These are phyloP conservation scores for Phoma herbarum DNA, from an alignment of 2,329 filamentous ascomycete species.

Conservation along the genomic window DNA sequence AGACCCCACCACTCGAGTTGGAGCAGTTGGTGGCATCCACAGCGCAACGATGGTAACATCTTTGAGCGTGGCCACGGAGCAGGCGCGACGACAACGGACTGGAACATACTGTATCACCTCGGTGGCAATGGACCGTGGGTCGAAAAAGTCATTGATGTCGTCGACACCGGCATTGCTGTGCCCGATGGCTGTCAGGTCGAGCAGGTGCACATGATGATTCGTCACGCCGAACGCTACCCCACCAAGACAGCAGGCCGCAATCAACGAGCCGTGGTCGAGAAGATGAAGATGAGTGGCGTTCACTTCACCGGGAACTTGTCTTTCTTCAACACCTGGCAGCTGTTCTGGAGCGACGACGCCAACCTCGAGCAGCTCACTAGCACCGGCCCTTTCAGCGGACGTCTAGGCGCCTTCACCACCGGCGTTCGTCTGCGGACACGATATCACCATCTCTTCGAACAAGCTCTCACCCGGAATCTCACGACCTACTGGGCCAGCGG, in stretches of 20 bases:
- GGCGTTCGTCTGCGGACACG: constrained; percentile 63
- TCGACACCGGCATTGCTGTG: constrained; percentile 53
- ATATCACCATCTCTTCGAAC: constrained; percentile 58
- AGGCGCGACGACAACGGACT: constrained; percentile 46
- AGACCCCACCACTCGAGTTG: constrained; percentile 48
- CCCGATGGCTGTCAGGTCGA: constrained; percentile 62
- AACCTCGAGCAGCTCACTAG: constrained; percentile 64
- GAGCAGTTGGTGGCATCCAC: constrained; percentile 48
- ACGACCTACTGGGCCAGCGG: constrained; percentile 63
- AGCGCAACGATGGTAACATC: constrained; percentile 23
- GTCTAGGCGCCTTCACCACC: constrained; percentile 62
- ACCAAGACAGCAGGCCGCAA: constrained; percentile 59
- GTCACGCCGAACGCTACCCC: constrained; percentile 67
- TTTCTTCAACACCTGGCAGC: constrained; percentile 64
- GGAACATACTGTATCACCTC: constrained; percentile 63
- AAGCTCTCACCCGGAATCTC: constrained; percentile 16
- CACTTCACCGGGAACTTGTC: constrained; percentile 60
- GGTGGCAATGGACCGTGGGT: constrained; percentile 66
- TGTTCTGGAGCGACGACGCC: constrained; percentile 57
- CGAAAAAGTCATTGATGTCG: constrained; percentile 56
- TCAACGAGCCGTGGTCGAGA: constrained; percentile 59
- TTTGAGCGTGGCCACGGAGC: constrained; percentile 32
- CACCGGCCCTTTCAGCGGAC: constrained; percentile 66
- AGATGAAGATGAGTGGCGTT: constrained; percentile 54
- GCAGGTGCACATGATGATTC: constrained; percentile 68